These are phyloP conservation scores for Persicaria maculosa DNA, from an alignment of 148 eudicot genomes.

Conservation along the genomic window DNA sequence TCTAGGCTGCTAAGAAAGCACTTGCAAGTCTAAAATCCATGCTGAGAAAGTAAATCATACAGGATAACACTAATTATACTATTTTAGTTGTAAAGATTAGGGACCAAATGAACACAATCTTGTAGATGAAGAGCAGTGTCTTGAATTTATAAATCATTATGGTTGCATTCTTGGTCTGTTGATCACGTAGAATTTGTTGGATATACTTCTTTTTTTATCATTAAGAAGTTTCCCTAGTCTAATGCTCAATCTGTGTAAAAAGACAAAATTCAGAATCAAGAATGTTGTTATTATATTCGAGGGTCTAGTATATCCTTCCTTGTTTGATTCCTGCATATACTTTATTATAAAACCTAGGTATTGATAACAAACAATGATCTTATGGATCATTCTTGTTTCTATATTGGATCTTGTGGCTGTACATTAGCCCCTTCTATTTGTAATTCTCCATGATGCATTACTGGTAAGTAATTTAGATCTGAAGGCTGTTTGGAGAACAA, in stretches of 20 bases:
- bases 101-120: neutral
- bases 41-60: neutral
- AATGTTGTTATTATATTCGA: neutral
- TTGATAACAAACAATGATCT: neutral
- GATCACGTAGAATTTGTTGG: neutral
- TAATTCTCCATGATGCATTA: no score
- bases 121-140: neutral
- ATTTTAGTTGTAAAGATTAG: neutral
- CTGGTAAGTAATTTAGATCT: neutral
- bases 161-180: neutral
- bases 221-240: neutral
- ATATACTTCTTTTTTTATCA: neutral
- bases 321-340: slow-evolving; percentile 16
- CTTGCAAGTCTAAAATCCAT: no score
- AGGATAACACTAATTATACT: neutral
- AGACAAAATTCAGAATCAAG: neutral
- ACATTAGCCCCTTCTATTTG: no score
- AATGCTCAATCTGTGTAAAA: neutral
- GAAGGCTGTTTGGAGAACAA: neutral
- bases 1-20: no score
- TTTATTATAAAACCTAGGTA: neutral
- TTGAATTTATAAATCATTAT: neutral
- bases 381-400: neutral
- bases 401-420: no score
- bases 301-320: neutral